Evolutionary conservation across 805 yeast genomes (phyloP).

Genomic region (Lipomyces kockii): DNA sequence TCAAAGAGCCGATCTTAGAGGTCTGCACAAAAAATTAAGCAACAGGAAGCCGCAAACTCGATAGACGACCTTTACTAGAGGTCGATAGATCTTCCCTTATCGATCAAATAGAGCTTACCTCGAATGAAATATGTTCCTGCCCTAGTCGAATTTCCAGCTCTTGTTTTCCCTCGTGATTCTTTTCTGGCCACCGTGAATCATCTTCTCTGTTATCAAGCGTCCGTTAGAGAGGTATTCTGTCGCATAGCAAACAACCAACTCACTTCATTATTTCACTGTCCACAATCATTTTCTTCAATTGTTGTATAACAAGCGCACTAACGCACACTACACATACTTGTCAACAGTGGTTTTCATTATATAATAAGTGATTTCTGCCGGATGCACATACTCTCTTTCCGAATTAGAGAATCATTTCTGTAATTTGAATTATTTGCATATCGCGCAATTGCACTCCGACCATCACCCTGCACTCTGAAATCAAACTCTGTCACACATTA

Average conservation of each 20-base stretch:
- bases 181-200: conserved; percentile 51
- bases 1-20: conserved; percentile 48
- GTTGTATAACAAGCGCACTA: conserved; percentile 46
- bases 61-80: too few relatives aligned
- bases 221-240: background rate
- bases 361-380: background rate
- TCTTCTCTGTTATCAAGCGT: conserved; percentile 42
- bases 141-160: conserved; percentile 51
- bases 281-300: conserved; percentile 46
- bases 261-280: conserved; percentile 50
- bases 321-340: conserved; percentile 41
- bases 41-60: background rate
- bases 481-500: conserved; percentile 44
- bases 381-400: conserved; percentile 45
- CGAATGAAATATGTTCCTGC: conserved; percentile 45
- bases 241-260: conserved; percentile 13
- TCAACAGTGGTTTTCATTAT: background rate
- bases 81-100: background rate
- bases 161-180: conserved; percentile 50
- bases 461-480: conserved; percentile 43
- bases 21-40: conserved; percentile 38
- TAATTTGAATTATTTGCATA: conserved; percentile 56
- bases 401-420: conserved; percentile 50
- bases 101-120: conserved; percentile 29
- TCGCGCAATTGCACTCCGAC: conserved; percentile 44